These are phyloP conservation scores for Coelastrella sp. DNA, from an alignment of 139 green algal species.

Conservation along the genomic window DNA sequence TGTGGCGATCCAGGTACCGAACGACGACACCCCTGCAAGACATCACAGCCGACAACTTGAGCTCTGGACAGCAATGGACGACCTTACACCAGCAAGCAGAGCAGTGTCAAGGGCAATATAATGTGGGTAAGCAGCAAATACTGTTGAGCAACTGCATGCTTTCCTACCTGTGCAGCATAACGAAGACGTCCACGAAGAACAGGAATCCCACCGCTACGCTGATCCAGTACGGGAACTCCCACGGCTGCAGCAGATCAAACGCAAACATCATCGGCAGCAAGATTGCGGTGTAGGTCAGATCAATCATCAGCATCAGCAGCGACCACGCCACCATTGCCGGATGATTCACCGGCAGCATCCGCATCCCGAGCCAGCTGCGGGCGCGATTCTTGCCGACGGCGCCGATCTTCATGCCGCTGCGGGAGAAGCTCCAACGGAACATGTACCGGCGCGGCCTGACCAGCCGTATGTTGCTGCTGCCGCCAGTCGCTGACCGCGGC, in stretches of 20 bases:
- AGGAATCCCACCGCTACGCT: constrained; percentile 27
- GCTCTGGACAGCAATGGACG: neutral
- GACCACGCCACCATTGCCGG: constrained; percentile 5
- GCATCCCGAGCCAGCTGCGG: neutral
- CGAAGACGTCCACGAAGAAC: constrained; percentile 13
- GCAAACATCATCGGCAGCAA: constrained; percentile 44
- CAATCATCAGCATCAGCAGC: constrained; percentile 22
- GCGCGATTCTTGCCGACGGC: neutral
- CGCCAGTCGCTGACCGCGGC: neutral
- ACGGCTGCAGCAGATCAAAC: constrained; percentile 1
- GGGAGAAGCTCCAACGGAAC: neutral
- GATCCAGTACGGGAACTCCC: neutral
- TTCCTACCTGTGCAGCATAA: neutral
- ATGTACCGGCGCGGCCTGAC: neutral
- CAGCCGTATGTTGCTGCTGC: neutral
- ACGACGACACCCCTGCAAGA: constrained; percentile 37
- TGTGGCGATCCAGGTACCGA: constrained; percentile 33
- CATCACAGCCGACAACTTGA: too few relatives aligned
- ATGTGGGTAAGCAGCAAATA: too few relatives aligned
- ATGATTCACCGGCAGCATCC: constrained; percentile 33
- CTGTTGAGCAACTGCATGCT: neutral
- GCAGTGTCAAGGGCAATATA: too few relatives aligned
- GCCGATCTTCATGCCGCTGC: neutral
- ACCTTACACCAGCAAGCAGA: neutral
- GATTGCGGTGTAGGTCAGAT: constrained; percentile 38